phyloP scores from a whole-genome alignment of 306 rosid species.

The Ziziphus jujuba region DNA sequence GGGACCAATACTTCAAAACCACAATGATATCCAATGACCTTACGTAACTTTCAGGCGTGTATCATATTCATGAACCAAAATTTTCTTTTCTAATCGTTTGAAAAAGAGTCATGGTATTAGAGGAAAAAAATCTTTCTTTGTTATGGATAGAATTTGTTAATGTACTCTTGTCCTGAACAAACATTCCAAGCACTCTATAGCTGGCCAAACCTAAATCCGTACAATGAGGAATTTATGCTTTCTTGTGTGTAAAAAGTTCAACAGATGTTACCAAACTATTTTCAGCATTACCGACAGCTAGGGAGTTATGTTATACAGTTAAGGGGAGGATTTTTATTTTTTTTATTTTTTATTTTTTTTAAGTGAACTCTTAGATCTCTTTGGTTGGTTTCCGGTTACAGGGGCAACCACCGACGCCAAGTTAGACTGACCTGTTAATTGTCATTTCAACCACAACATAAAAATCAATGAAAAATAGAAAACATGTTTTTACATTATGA shows the following conservation, averaged over 20 bases:
- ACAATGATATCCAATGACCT: slow-evolving; percentile 34
- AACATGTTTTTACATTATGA: neutral
- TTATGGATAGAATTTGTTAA: slow-evolving; percentile 28
- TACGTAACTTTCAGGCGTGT: slow-evolving; percentile 47
- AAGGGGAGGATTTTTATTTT: no score
- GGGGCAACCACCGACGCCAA: no score
- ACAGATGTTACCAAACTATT: slow-evolving; percentile 24
- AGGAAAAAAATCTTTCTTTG: slow-evolving; percentile 31
- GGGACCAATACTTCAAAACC: slow-evolving; percentile 48
- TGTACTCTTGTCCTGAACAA: slow-evolving; percentile 58
- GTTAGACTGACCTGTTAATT: slow-evolving; percentile 1
- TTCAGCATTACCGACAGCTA: slow-evolving; percentile 6
- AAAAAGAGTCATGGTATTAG: slow-evolving; percentile 23
- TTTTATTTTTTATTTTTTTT: no score
- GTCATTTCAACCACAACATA: slow-evolving; percentile 8
- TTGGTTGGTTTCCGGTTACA: neutral
- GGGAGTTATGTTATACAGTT: slow-evolving; percentile 2
- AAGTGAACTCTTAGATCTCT: neutral
- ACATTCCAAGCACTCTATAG: slow-evolving; percentile 58
- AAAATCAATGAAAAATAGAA: neutral
- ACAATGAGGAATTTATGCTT: slow-evolving; percentile 42
- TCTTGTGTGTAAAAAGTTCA: slow-evolving; percentile 31
- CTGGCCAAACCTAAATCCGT: slow-evolving; percentile 47
- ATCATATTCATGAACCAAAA: slow-evolving; percentile 18
- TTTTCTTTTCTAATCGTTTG: slow-evolving; percentile 14